Percentiles rank a stretch among this genome's conserved stretches.
Conservation (phyloP, 768 basidiomycete species). For the Tylopilus sp. region DNA sequence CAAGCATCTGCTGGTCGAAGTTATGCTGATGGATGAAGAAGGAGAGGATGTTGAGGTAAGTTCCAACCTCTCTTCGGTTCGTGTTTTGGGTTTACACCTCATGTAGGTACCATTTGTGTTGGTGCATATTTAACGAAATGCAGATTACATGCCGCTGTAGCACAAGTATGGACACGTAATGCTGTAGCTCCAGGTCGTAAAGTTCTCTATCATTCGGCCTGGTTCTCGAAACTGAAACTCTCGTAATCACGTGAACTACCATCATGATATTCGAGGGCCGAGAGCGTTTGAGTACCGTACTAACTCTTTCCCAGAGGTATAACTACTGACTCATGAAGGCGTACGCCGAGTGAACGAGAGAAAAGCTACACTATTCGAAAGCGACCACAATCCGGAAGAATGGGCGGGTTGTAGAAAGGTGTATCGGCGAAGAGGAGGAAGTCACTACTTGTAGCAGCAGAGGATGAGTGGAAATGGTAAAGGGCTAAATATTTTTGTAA, state of each 20-base stretch:
- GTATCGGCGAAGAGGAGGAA: slow-evolving; percentile 10
- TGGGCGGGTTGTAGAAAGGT: background rate
- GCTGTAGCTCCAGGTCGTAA: too few relatives aligned
- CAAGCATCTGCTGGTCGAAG: slow-evolving; percentile 86
- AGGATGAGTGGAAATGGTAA: slow-evolving; percentile 30
- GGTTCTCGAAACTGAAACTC: too few relatives aligned
- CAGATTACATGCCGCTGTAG: too few relatives aligned
- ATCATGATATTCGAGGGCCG: slow-evolving; percentile 4
- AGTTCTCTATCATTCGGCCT: too few relatives aligned
- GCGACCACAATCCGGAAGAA: slow-evolving; percentile 20
- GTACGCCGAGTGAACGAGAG: slow-evolving; percentile 22
- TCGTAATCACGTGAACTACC: too few relatives aligned
- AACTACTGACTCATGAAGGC: slow-evolving; percentile 46
- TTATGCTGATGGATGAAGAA: slow-evolving; percentile 90
- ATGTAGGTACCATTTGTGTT: slow-evolving; percentile 80
- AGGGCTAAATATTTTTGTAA: slow-evolving; percentile 50
- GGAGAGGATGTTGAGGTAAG: slow-evolving; percentile 93
- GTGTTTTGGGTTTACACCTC: background rate
- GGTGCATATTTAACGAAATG: slow-evolving; percentile 49
- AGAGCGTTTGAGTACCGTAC: slow-evolving; percentile 12
- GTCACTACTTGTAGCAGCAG: slow-evolving; percentile 17
- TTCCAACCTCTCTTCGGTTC: background rate
- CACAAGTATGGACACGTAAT: too few relatives aligned
- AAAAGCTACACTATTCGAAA: slow-evolving; percentile 21
- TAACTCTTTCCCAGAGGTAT: slow-evolving; percentile 9